Conservation (phyloP, 345 rosid genomes). For the Linum usitatissimum region DNA sequence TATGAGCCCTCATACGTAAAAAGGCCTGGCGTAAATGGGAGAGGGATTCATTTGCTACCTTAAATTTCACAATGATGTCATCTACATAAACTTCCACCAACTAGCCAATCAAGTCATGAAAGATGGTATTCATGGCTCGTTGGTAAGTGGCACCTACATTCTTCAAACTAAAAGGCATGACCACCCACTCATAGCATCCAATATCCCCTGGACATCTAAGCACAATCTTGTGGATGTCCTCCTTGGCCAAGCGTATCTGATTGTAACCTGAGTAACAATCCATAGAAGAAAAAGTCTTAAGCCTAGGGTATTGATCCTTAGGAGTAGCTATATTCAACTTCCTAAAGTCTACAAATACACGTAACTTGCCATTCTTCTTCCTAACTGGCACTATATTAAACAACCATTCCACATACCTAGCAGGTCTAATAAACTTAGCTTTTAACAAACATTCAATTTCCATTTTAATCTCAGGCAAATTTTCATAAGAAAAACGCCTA, state of each 20-base stretch:
- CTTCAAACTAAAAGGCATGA: background rate
- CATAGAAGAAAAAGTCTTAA: background rate
- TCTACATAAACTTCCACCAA: background rate
- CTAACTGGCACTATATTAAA: too few relatives aligned
- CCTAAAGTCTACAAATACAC: too few relatives aligned
- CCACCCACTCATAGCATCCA: slow-evolving; percentile 2
- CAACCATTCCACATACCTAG: too few relatives aligned
- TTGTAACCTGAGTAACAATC: background rate
- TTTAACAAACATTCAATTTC: too few relatives aligned
- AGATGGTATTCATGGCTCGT: slow-evolving; percentile 2
- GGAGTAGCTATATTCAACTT: too few relatives aligned
- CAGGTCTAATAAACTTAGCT: too few relatives aligned
- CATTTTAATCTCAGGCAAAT: too few relatives aligned
- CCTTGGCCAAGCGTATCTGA: background rate
- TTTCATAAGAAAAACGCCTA: too few relatives aligned
- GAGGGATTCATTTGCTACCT: background rate
- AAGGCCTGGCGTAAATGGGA: background rate
- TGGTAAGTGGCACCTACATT: background rate
- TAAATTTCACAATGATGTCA: background rate
- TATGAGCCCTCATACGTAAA: background rate
- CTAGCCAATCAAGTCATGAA: background rate
- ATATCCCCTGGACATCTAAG: slow-evolving; percentile 3
- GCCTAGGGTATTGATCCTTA: background rate
- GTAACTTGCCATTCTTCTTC: too few relatives aligned
- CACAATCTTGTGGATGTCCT: background rate